These are phyloP conservation scores for Camellia granthamiana DNA, from an alignment of 148 eudicot genomes.

Conservation along the genomic window DNA sequence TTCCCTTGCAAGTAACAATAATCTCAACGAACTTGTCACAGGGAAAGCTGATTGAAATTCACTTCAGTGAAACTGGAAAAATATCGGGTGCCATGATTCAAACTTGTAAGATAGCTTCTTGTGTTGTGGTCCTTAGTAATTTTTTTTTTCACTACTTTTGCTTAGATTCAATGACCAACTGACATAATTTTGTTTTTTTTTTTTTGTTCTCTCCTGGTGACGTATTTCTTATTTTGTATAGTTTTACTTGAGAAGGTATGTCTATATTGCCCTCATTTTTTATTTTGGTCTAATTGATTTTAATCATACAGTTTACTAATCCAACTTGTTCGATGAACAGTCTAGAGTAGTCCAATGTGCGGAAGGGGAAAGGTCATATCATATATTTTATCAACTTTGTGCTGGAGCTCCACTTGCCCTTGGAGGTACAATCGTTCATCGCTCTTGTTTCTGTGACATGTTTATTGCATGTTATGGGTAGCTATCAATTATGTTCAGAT, in stretches of 20 bases:
- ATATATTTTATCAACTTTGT: conserved; percentile 98
- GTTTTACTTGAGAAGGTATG: conserved; percentile 97
- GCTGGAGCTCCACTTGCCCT: conserved; percentile 82
- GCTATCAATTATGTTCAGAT: neutral
- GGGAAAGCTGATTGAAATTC: conserved; percentile 98
- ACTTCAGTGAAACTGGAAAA: conserved; percentile 96
- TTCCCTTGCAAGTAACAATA: conserved; percentile 11
- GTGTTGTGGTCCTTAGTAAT: conserved; percentile 12
- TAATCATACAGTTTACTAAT: conserved; percentile 24
- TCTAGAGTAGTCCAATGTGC: conserved; percentile 96
- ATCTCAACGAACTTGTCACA: conserved; percentile 30
- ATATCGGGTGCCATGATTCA: conserved; percentile 96
- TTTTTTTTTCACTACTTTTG: conserved; percentile 8
- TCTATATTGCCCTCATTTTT: conserved; percentile 17
- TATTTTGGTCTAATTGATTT: conserved; percentile 13
- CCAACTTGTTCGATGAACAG: conserved; percentile 44
- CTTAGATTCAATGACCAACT: conserved; percentile 12
- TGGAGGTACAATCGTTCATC: conserved; percentile 48
- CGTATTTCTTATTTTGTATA: conserved; percentile 32
- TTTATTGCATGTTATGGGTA: neutral
- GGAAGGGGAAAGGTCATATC: conserved; percentile 96
- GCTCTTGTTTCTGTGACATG: conserved; percentile 2
- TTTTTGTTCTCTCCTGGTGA: conserved; percentile 11
- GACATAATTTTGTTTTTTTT: conserved; percentile 5
- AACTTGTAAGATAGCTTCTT: conserved; percentile 67